Percentiles rank a stretch among this genome's conserved stretches.
Evolutionary conservation across 495 filamentous ascomycete species (phyloP).

Genomic region (Hypoxylon cercidicola): DNA sequence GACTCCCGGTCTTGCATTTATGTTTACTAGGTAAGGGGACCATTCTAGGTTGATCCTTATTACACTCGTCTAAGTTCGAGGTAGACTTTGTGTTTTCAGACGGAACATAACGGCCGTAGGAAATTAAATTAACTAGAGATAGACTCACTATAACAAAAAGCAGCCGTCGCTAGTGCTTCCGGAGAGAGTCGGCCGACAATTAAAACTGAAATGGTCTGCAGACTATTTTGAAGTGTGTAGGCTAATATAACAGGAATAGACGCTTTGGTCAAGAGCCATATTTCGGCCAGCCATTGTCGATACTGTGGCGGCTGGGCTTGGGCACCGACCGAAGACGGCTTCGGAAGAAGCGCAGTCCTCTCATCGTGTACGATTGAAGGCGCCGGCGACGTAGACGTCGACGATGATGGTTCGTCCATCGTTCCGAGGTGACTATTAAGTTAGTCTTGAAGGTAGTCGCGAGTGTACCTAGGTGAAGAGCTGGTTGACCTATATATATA

Average conservation of each 20-base stretch:
- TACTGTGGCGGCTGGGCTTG: slow-evolving; percentile 23
- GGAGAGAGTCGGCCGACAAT: slow-evolving; percentile 83
- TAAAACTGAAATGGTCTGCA: slow-evolving; percentile 86
- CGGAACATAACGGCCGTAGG: not conserved
- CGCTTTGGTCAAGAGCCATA: slow-evolving; percentile 72
- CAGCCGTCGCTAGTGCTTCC: slow-evolving; percentile 81
- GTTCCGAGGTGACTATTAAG: slow-evolving; percentile 4
- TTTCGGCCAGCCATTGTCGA: slow-evolving; percentile 65
- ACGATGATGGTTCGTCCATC: slow-evolving; percentile 17
- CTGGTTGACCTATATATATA: not conserved
- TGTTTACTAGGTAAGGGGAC: no score
- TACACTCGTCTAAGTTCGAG: no score
- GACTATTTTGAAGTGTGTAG: slow-evolving; percentile 87
- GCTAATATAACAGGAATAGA: slow-evolving; percentile 87
- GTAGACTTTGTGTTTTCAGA: not conserved
- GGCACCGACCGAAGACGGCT: slow-evolving; percentile 34
- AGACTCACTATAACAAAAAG: slow-evolving; percentile 74
- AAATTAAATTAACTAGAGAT: not conserved
- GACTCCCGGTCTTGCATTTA: no score
- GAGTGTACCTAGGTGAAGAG: not conserved
- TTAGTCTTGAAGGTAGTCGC: not conserved
- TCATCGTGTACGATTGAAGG: slow-evolving; percentile 46
- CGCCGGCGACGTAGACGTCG: slow-evolving; percentile 13
- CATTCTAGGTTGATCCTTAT: no score
- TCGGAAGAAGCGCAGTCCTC: slow-evolving; percentile 61